These are phyloP conservation scores for Podospora bellae-mahoneyi DNA, from an alignment of 495 filamentous ascomycete genomes.

Conservation along the genomic window DNA sequence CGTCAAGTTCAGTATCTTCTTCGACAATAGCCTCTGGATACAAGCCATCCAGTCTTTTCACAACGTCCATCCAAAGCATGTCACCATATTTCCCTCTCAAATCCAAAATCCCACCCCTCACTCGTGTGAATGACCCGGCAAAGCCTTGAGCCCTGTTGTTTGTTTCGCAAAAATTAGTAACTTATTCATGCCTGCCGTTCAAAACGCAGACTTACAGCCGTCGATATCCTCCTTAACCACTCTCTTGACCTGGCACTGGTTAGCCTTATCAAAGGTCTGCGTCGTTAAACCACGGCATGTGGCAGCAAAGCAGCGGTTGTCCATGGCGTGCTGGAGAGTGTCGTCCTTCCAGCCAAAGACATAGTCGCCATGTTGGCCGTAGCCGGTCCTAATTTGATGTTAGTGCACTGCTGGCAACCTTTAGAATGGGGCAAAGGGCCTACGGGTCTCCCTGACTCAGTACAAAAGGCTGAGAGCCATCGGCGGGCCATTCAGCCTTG, in stretches of 20 bases:
- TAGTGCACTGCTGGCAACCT: background rate
- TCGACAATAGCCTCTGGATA: too few species aligned
- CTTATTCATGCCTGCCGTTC: background rate
- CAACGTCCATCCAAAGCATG: too few species aligned
- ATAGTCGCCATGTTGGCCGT: slow-evolving; percentile 47
- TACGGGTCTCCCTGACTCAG: slow-evolving; percentile 41
- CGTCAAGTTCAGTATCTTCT: too few species aligned
- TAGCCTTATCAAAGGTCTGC: slow-evolving; percentile 36
- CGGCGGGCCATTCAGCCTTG: slow-evolving; percentile 43
- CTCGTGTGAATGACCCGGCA: background rate
- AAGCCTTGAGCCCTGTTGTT: background rate
- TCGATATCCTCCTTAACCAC: slow-evolving; percentile 44
- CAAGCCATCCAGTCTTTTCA: too few species aligned
- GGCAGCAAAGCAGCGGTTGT: slow-evolving; percentile 42
- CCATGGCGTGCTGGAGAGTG: slow-evolving; percentile 50
- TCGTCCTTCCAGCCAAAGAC: slow-evolving; percentile 52
- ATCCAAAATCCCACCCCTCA: background rate
- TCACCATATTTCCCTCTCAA: too few species aligned
- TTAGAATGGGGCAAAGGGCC: background rate
- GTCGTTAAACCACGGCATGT: slow-evolving; percentile 37
- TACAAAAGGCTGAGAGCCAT: slow-evolving; percentile 49
- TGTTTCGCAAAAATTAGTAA: background rate
- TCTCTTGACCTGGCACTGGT: slow-evolving; percentile 38
- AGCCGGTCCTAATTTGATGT: slow-evolving; percentile 20
- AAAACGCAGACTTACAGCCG: slow-evolving; percentile 33